These are phyloP conservation scores for Parasarocladium wereldwijsianum DNA, from an alignment of 2,329 filamentous ascomycete genomes.

Conservation along the genomic window DNA sequence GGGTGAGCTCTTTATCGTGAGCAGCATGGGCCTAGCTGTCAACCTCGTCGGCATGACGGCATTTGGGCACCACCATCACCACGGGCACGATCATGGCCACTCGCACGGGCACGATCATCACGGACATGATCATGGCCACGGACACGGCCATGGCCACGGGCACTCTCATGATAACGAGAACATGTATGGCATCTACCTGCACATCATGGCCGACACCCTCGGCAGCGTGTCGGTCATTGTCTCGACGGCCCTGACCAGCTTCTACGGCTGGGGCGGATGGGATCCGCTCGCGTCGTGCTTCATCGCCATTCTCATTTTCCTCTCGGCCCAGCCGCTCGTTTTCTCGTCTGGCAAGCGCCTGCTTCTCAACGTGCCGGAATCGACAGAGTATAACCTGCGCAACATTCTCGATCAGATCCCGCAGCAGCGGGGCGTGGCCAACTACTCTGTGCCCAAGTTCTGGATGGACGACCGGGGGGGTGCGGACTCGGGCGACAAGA, in stretches of 20 bases:
- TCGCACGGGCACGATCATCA: conserved; percentile 25
- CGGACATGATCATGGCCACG: conserved; percentile 24
- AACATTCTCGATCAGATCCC: conserved; percentile 74
- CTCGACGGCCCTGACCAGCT: conserved; percentile 76
- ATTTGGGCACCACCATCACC: conserved; percentile 53
- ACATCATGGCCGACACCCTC: conserved; percentile 87
- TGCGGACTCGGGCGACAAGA: conserved; percentile 29
- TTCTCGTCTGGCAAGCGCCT: conserved; percentile 70
- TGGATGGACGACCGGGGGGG: conserved; percentile 65
- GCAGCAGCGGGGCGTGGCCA: conserved; percentile 67
- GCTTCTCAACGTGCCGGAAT: conserved; percentile 70
- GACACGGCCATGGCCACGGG: conserved; percentile 16
- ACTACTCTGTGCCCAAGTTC: conserved; percentile 78
- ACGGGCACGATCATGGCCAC: conserved; percentile 23
- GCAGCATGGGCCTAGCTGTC: conserved; percentile 69
- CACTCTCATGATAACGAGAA: conserved; percentile 77
- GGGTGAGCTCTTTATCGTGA: conserved; percentile 78
- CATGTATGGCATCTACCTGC: conserved; percentile 93
- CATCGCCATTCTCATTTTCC: conserved; percentile 84
- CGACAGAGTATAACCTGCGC: conserved; percentile 75
- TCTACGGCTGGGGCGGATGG: conserved; percentile 84
- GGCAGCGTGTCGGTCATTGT: conserved; percentile 90
- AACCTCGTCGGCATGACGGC: conserved; percentile 87
- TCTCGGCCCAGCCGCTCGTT: conserved; percentile 81
- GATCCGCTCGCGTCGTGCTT: conserved; percentile 88